A percentile compares a stretch with the other conserved stretches of the same genome.
Conservation (phyloP, 257 asterid genomes). For the Knoxia roxburghii region DNA sequence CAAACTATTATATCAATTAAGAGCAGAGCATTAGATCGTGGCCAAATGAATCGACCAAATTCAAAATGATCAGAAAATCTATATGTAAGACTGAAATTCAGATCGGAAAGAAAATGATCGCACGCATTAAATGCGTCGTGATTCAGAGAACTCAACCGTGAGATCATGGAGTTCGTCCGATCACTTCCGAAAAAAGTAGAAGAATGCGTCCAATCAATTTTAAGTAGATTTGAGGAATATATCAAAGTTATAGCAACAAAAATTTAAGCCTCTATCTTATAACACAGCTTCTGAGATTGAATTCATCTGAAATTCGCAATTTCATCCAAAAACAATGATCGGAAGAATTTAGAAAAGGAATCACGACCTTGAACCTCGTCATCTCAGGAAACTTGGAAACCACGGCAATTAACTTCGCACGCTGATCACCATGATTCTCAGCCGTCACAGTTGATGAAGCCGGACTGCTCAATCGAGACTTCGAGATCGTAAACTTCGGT, state of each 20-base stretch:
- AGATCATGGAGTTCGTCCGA: background rate
- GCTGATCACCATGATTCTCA: background rate
- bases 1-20: background rate
- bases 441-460: conserved; percentile 13
- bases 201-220: background rate
- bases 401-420: conserved; percentile 4
- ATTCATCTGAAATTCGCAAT: background rate
- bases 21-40: background rate
- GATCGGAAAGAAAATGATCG: background rate
- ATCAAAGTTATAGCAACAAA: background rate
- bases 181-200: background rate
- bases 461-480: conserved; percentile 13
- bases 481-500: conserved; percentile 4
- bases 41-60: background rate
- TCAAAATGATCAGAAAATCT: background rate
- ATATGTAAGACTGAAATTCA: background rate
- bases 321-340: background rate
- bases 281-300: background rate
- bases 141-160: background rate
- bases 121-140: background rate
- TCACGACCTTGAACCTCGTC: conserved; percentile 21
- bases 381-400: conserved; percentile 15
- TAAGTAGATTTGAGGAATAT: no score
- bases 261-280: no score
- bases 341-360: background rate